A percentile compares a stretch with the other conserved stretches of the same genome.
These are phyloP conservation scores for Nicotiana obtusifolia DNA, from an alignment of 257 asterid genomes.

Conservation along the genomic window DNA sequence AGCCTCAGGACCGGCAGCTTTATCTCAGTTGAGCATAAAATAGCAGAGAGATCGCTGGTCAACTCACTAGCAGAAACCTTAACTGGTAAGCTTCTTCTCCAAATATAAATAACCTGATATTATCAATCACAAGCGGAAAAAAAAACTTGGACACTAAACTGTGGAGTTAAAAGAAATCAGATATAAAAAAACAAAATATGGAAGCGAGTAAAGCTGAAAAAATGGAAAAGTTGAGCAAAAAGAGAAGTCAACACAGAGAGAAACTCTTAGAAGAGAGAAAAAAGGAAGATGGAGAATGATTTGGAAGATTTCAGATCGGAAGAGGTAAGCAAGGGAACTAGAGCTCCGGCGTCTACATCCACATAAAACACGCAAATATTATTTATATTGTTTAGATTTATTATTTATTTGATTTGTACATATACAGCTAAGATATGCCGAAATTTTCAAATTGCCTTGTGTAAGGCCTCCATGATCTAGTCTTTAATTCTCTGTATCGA, in stretches of 20 bases:
- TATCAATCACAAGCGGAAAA: not conserved
- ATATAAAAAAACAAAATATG: not conserved
- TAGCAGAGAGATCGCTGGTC: not conserved
- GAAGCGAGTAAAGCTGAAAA: not conserved
- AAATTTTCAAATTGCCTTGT: not conserved
- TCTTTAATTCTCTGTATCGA: no score
- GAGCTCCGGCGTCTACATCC: constrained; percentile 11
- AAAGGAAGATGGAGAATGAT: not conserved
- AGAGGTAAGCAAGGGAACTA: constrained; percentile 1
- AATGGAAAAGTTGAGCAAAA: not conserved
- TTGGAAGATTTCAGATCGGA: not conserved
- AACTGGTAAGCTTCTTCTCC: not conserved
- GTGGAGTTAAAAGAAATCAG: not conserved
- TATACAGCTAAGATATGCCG: not conserved
- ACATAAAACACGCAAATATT: constrained; percentile 10
- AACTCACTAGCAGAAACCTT: not conserved
- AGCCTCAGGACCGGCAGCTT: constrained; percentile 29
- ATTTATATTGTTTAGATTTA: not conserved
- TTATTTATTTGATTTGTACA: not conserved
- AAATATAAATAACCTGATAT: not conserved
- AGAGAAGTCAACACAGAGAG: constrained; percentile 2
- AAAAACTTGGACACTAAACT: not conserved
- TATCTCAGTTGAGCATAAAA: not conserved
- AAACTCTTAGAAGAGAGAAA: not conserved
- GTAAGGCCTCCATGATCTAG: not conserved